Base-by-base conservation (phyloP, 2,329 filamentous ascomycete species). In the Xylaria polymorpha region DNA sequence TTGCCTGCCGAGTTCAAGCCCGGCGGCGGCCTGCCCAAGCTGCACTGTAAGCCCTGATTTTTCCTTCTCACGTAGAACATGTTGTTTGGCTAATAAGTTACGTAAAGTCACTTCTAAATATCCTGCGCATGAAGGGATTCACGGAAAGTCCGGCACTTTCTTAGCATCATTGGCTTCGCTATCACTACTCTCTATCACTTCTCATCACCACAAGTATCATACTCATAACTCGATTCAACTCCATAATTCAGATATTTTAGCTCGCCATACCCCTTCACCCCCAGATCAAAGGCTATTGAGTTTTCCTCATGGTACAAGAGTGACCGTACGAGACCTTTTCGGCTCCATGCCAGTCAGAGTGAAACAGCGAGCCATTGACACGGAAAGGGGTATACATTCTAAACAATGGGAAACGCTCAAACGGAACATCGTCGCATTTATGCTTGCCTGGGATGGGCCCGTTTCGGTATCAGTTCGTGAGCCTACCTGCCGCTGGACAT, bases 301-400 rank as follows among this genome's bases (percentile, higher is more conserved):
- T 43, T 86, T 85, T 65, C 79, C 83, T 22, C 89, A 93, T 81
- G 95, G 95, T 4, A 97, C 94, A 0, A 87, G 88, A 35, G 89
- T 95, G 1, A 86, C 86, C 0, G 91, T 97, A 6, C 88, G 90
- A 65, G 91, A 97, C 78, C 83, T 98, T 0, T 98, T 98, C 80
- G 94, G 94, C 0, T 92, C 90, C 67, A 93, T 98, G 88, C 94
- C 95, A 0, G 95, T 98, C 14, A 90, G 95, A 15, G 91, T 97
- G 32, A 97, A 96, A 77, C 92, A 94, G 74, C 87, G 94, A 71
- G 87, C 87, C 0, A 73, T 89, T 3, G 81, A 83, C 71, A 78
- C 84, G 46, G 82, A 88, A 74, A 85, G 83, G 73, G 72, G 84
- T 12, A 77, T 83, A 29, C 83, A 90, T 57, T 79, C 86, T 22